Conservation (phyloP, 176 grass and related monocot species). For the Rhynchospora breviuscula region DNA sequence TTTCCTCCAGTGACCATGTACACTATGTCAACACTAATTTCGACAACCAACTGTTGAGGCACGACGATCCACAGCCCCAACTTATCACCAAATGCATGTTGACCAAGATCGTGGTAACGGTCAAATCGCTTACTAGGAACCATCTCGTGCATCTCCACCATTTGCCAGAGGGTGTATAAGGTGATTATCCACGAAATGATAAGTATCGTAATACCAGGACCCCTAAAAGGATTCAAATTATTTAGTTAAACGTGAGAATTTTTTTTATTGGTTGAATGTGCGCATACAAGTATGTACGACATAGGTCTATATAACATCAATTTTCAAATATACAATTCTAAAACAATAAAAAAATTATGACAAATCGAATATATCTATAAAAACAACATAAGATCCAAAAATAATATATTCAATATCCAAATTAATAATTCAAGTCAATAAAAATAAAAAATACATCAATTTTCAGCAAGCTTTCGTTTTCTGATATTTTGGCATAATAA, state of each 20-base stretch:
- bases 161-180: slow-evolving; percentile 94
- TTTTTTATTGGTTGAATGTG: neutral
- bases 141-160: slow-evolving; percentile 99
- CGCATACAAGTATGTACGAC: neutral
- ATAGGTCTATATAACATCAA: too few species aligned
- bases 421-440: too few species aligned
- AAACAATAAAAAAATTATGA: too few species aligned
- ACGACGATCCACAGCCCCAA: slow-evolving; percentile 86
- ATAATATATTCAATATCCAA: too few species aligned
- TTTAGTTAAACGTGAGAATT: too few species aligned
- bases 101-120: slow-evolving; percentile 83
- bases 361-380: too few species aligned
- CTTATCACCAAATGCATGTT: slow-evolving; percentile 79
- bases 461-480: too few species aligned
- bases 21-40: slow-evolving; percentile 82
- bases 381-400: too few species aligned
- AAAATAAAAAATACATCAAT: too few species aligned
- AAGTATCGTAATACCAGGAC: slow-evolving; percentile 59
- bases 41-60: slow-evolving; percentile 72
- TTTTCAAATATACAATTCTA: too few species aligned
- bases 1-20: slow-evolving; percentile 97
- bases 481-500: too few species aligned
- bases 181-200: slow-evolving; percentile 87
- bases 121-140: slow-evolving; percentile 86
- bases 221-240: slow-evolving; percentile 33